phyloP scores from a whole-genome alignment of 2,329 filamentous ascomycete species.

The Penicillium sp. region DNA sequence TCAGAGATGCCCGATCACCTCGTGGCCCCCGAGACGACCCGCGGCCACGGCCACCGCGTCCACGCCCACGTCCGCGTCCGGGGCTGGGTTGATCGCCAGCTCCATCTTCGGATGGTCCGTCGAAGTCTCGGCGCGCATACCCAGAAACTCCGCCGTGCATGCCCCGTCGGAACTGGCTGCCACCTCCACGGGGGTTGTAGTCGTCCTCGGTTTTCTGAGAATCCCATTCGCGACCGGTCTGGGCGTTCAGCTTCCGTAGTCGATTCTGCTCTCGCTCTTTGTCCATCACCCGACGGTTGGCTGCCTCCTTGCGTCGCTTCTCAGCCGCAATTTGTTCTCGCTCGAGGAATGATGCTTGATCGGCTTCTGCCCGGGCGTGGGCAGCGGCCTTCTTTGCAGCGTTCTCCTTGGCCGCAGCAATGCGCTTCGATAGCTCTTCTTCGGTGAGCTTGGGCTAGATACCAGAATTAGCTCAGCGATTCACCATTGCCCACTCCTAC shows the following conservation, averaged over 20 bases:
- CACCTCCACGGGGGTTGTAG: constrained; percentile 45
- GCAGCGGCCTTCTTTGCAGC: constrained; percentile 62
- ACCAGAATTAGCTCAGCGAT: constrained; percentile 26
- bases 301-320: constrained; percentile 54
- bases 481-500: neutral
- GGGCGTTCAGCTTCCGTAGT: constrained; percentile 59
- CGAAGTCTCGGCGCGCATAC: constrained; percentile 32
- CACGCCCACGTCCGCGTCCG: constrained; percentile 32
- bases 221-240: constrained; percentile 64
- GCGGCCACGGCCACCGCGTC: constrained; percentile 30
- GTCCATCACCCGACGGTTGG: constrained; percentile 61
- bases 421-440: constrained; percentile 61
- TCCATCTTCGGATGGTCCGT: constrained; percentile 27
- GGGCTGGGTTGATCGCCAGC: constrained; percentile 24
- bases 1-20: constrained; percentile 21
- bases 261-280: constrained; percentile 63
- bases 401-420: constrained; percentile 63
- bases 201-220: constrained; percentile 61
- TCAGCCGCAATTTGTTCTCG: constrained; percentile 62
- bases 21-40: constrained; percentile 28
- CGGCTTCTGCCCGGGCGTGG: constrained; percentile 67
- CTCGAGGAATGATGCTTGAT: constrained; percentile 64
- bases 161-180: constrained; percentile 51
- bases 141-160: constrained; percentile 55
- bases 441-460: constrained; percentile 63